These are phyloP conservation scores for Mycena amicta DNA, from an alignment of 768 basidiomycete genomes.

Conservation along the genomic window DNA sequence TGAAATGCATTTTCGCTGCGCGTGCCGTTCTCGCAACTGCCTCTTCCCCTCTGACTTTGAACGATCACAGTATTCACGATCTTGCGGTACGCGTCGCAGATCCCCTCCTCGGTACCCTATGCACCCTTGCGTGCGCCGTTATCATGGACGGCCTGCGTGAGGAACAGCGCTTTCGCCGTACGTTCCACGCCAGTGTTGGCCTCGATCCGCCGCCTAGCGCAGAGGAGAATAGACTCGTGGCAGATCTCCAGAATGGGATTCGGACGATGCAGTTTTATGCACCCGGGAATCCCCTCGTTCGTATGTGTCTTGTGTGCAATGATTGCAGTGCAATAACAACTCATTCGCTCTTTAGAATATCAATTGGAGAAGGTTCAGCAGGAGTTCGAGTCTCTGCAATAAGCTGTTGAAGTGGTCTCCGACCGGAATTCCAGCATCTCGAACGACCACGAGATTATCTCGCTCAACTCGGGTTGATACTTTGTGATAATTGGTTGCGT, in stretches of 20 bases:
- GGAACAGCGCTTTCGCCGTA: neutral
- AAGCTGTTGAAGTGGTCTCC: too few relatives aligned
- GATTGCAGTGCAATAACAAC: neutral
- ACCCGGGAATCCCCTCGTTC: neutral
- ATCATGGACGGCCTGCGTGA: neutral
- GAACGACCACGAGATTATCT: too few relatives aligned
- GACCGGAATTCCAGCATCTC: too few relatives aligned
- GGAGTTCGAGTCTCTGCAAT: neutral
- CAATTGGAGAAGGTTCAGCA: neutral
- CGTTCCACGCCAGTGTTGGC: neutral
- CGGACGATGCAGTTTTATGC: neutral
- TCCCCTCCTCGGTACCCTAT: conserved; percentile 16
- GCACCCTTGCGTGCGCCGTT: neutral
- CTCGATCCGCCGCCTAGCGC: neutral
- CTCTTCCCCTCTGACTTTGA: too few relatives aligned
- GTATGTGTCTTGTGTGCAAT: neutral
- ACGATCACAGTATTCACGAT: too few relatives aligned
- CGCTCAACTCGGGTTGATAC: too few relatives aligned
- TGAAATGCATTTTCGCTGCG: conserved; percentile 11
- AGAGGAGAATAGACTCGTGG: neutral
- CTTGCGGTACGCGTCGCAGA: neutral
- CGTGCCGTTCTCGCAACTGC: conserved; percentile 10
- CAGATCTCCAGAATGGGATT: neutral
- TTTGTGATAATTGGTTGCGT: too few relatives aligned
- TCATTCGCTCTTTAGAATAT: neutral